phyloP scores from a whole-genome alignment of 768 basidiomycete species.

The Termitomyces sp. region DNA sequence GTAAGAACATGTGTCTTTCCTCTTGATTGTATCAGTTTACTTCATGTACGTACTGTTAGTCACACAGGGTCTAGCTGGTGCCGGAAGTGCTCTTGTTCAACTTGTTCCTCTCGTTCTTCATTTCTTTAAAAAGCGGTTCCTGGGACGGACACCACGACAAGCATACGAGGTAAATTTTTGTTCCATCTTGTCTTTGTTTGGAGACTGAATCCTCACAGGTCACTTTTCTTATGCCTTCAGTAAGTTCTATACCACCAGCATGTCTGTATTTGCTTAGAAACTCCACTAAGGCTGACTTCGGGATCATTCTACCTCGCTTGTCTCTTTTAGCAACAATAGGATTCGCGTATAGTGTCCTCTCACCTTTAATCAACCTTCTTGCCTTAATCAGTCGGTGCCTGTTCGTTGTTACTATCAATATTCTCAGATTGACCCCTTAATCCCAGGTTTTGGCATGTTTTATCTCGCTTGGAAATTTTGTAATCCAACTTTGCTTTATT shows the following conservation, averaged over 20 bases:
- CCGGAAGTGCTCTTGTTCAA: slow-evolving; percentile 49
- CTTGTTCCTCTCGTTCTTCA: slow-evolving; percentile 49
- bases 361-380: slow-evolving; percentile 63
- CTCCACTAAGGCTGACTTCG: slow-evolving; percentile 30
- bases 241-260: neutral
- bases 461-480: slow-evolving; percentile 2
- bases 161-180: slow-evolving; percentile 31
- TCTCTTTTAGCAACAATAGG: slow-evolving; percentile 49
- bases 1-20: slow-evolving; percentile 19
- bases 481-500: neutral
- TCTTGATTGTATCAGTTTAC: neutral
- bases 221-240: slow-evolving; percentile 1
- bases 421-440: too few relatives aligned
- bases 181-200: neutral
- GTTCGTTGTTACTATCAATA: neutral
- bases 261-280: neutral
- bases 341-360: slow-evolving; percentile 57
- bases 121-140: slow-evolving; percentile 58
- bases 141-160: slow-evolving; percentile 64
- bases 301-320: slow-evolving; percentile 41
- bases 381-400: slow-evolving; percentile 43
- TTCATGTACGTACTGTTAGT: slow-evolving; percentile 21
- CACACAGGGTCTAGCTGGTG: slow-evolving; percentile 48
- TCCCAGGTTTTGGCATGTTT: slow-evolving; percentile 1
- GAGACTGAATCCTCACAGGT: neutral